Conservation (phyloP, 2,329 filamentous ascomycete genomes). For the Aspergillus tamarii region DNA sequence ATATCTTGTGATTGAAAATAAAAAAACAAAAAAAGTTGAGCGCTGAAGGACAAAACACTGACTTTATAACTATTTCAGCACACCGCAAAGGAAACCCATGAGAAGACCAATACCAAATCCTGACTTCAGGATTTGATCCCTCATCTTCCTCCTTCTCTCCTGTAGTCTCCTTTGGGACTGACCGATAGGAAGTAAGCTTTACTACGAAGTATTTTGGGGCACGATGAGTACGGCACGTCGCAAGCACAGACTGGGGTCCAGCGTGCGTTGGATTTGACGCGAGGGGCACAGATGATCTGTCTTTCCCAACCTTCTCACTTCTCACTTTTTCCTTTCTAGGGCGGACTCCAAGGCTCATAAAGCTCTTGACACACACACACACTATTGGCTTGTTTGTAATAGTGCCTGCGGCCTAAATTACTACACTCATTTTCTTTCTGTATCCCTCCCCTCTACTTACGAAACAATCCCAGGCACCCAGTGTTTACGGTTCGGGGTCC, state of each 20-base stretch:
- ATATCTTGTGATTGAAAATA: conserved; percentile 4
- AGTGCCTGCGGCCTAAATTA: neutral
- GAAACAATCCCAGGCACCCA: neutral
- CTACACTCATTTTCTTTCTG: neutral
- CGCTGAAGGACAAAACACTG: neutral
- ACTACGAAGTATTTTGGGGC: conserved; percentile 10
- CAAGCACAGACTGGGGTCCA: conserved; percentile 5
- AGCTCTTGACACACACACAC: neutral
- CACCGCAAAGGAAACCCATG: conserved; percentile 13
- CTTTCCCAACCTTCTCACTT: conserved; percentile 6
- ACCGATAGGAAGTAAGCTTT: conserved; percentile 11
- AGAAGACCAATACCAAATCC: neutral
- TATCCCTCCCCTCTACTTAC: neutral
- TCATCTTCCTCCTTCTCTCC: conserved; percentile 4
- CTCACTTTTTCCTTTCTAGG: conserved; percentile 1
- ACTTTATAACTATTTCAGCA: conserved; percentile 11
- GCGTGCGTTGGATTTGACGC: conserved; percentile 13
- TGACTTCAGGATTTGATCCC: conserved; percentile 6
- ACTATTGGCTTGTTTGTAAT: neutral
- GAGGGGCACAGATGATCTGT: conserved; percentile 21
- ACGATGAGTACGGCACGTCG: conserved; percentile 4
- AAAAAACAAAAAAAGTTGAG: neutral
- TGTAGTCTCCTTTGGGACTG: conserved; percentile 8
- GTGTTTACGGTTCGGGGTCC: neutral
- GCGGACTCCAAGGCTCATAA: neutral